Evolutionary conservation across 2,329 filamentous ascomycete species (phyloP).

Genomic region (Pseudocercospora fijiensis): DNA sequence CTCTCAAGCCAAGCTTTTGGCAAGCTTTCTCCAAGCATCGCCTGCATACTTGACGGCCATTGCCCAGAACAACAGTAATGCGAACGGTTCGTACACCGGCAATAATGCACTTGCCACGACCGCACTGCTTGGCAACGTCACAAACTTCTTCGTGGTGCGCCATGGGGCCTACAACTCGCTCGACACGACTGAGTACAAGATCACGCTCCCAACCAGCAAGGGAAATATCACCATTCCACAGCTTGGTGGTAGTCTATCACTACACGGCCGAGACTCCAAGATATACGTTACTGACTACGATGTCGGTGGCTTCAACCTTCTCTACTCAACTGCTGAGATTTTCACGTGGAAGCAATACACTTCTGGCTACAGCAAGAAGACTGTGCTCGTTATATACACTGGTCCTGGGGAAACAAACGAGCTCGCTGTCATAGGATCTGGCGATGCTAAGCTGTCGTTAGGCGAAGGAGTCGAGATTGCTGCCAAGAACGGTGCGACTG

Average conservation of each 20-base stretch:
- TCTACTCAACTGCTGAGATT: slow-evolving; percentile 70
- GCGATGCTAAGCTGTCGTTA: slow-evolving; percentile 41
- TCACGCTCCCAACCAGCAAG: slow-evolving; percentile 61
- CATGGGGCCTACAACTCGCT: slow-evolving; percentile 65
- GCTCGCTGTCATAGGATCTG: slow-evolving; percentile 50
- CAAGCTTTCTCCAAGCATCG: slow-evolving; percentile 71
- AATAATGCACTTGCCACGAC: slow-evolving; percentile 59
- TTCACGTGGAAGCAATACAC: slow-evolving; percentile 61
- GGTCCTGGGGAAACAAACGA: slow-evolving; percentile 64
- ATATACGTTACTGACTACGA: slow-evolving; percentile 67
- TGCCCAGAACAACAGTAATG: slow-evolving; percentile 50
- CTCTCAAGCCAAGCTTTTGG: slow-evolving; percentile 72
- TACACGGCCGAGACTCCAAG: slow-evolving; percentile 65
- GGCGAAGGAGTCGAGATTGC: slow-evolving; percentile 43
- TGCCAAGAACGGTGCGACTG: slow-evolving; percentile 46
- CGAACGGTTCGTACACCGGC: slow-evolving; percentile 54
- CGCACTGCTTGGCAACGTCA: slow-evolving; percentile 55
- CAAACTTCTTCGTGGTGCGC: slow-evolving; percentile 63
- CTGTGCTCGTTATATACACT: slow-evolving; percentile 64
- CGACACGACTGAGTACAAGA: slow-evolving; percentile 59
- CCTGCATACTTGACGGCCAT: slow-evolving; percentile 65
- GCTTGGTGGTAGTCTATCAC: slow-evolving; percentile 55
- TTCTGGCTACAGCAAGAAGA: slow-evolving; percentile 54
- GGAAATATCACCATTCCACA: slow-evolving; percentile 61
- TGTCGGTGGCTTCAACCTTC: slow-evolving; percentile 57